Conservation (phyloP, 331 rosid species). For the Erythrophleum ivorense region DNA sequence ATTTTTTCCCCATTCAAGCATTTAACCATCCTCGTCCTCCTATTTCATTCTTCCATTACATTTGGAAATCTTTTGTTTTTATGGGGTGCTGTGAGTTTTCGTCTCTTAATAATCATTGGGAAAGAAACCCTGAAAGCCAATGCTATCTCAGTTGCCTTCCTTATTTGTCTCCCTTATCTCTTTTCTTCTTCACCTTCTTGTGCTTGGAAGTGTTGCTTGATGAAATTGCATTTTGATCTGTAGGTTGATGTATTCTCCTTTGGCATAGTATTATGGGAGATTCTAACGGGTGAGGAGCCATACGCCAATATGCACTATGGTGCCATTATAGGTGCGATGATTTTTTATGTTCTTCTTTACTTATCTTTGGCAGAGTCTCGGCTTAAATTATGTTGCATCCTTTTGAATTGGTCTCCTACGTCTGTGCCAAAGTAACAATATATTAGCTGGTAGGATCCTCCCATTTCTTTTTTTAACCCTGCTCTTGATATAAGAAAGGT, state of each 20-base stretch:
- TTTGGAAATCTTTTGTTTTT: conserved; percentile 11
- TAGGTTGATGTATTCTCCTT: conserved; percentile 81
- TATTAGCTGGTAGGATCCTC: neutral
- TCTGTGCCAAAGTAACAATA: neutral
- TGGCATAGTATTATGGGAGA: conserved; percentile 78
- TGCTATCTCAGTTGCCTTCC: neutral
- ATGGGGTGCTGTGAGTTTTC: neutral
- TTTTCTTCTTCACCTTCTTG: neutral
- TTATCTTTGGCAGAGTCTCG: neutral
- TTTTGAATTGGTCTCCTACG: neutral
- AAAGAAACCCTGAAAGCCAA: neutral
- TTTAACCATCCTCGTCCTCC: neutral
- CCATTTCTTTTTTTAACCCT: neutral
- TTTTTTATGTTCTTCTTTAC: conserved; percentile 12
- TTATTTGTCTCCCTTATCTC: conserved; percentile 1
- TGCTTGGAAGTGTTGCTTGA: neutral
- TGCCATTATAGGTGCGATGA: conserved; percentile 65
- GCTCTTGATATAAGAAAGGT: too few relatives aligned
- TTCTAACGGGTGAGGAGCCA: conserved; percentile 81
- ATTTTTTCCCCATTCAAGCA: neutral
- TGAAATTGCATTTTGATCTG: conserved; percentile 4
- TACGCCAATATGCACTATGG: conserved; percentile 86
- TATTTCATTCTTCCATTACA: neutral
- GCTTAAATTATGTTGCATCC: neutral
- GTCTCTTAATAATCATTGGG: neutral